Evolutionary conservation across 148 eudicot species (phyloP), one percentile per base, ranked within the genome.

Genomic region (Heliamphora exappendiculata): DNA sequence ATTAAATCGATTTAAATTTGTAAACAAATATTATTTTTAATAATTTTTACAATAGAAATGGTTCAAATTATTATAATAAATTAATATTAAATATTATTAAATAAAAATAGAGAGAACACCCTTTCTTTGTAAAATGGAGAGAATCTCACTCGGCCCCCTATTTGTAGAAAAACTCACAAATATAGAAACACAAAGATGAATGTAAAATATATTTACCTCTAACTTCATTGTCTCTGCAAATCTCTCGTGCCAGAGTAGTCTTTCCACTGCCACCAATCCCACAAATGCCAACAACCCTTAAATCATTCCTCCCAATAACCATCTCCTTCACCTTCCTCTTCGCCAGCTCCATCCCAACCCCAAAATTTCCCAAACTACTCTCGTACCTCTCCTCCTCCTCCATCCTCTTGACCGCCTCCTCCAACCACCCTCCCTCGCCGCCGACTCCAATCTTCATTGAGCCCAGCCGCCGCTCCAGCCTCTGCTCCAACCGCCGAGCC

Each of bases 191-290:
- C 3, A 22, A 2, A 59, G 2, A 70, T 8, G 17, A 74, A 37
- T 3, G 2, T n/a, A 7, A 29, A 47, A 36, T 1, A 26, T 17
- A 78, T 39, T 83, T 84, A 93, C 98, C 80, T 71, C 72, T 77
- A 57, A 93, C 73, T 72, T 87, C 81, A 72, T 81, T 84, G 83
- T 93, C 98, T 76, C 65, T 86, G 78, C 82, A 91, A 81, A 91
- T 77, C 65, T 91, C 86, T 67, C 75, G 82, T 74, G 92, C 93
- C 74, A 93, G 79, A 73, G 97, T 93, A 22, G 98, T 93, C 77
- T 93, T 93, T 10, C 98, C 98, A 85, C 90, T 91, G 2, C 98
- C 98, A 14, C 94, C 97, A 76, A 91, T 90, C 74, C 98, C 98
- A 84, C 79, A 83, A 76, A 93, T 81, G 34, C 94, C 97, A 66